phyloP scores from a whole-genome alignment of 192 early-diverging fungal species.

The Backusella australiensis region DNA sequence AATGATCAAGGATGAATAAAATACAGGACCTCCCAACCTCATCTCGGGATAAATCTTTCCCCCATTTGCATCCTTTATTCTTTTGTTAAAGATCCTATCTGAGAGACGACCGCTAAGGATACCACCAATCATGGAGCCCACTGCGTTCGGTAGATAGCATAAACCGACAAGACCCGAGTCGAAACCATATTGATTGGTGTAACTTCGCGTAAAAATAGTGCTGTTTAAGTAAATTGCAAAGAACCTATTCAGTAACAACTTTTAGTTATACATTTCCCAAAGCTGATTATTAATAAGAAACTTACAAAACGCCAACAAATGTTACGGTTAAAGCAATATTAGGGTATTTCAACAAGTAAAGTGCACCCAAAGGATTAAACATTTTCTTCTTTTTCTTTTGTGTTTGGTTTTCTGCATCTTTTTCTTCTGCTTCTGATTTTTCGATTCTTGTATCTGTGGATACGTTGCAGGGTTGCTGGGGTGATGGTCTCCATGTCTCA shows the following conservation, averaged over 20 bases:
- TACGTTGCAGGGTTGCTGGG: conserved; percentile 20
- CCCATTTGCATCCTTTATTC: conserved; percentile 10
- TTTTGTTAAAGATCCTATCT: conserved; percentile 17
- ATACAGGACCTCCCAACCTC: conserved; percentile 22
- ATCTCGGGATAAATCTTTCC: conserved; percentile 21
- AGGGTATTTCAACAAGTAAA: conserved; percentile 16
- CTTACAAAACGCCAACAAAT: conserved; percentile 31
- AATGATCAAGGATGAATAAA: conserved; percentile 15
- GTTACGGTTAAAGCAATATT: conserved; percentile 28
- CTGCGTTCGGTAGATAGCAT: conserved; percentile 33
- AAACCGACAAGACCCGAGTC: conserved; percentile 28
- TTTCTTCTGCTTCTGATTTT: not conserved
- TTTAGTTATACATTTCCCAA: too few species aligned
- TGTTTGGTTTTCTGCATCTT: not conserved
- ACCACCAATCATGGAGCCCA: conserved; percentile 23
- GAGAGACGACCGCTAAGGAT: conserved; percentile 25
- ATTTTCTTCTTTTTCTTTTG: not conserved
- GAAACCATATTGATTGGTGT: conserved; percentile 30
- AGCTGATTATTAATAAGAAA: not conserved
- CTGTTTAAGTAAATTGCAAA: conserved; percentile 31
- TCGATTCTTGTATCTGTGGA: not conserved
- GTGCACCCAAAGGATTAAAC: conserved; percentile 28
- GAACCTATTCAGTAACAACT: conserved; percentile 9
- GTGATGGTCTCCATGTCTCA: conserved; percentile 31
- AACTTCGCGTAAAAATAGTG: conserved; percentile 33